Conservation (phyloP, 176 grass and related monocot genomes). For the Aegilops longissima region DNA sequence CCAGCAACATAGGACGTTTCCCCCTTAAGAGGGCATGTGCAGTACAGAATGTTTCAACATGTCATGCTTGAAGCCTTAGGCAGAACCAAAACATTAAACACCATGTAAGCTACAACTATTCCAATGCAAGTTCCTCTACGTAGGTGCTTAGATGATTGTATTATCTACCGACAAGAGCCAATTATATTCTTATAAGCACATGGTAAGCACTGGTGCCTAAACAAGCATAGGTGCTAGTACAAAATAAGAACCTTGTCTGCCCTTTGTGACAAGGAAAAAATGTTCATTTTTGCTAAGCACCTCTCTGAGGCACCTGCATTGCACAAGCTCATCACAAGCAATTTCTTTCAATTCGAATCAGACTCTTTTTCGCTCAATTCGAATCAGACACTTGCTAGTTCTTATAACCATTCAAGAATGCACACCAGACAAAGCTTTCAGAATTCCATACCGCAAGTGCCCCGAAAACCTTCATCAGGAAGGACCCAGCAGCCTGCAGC, state of each 20-base stretch:
- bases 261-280: neutral
- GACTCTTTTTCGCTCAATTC: neutral
- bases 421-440: neutral
- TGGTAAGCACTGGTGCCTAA: neutral
- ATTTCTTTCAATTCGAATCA: neutral
- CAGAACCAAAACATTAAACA: neutral
- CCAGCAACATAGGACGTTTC: neutral
- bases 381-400: neutral
- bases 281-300: neutral
- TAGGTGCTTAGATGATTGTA: neutral
- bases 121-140: neutral
- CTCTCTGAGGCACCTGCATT: neutral
- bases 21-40: neutral
- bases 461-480: slow-evolving; percentile 91
- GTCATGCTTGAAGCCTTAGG: neutral
- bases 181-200: neutral
- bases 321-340: neutral
- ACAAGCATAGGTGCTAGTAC: neutral
- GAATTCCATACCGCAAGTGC: slow-evolving; percentile 63
- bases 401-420: neutral
- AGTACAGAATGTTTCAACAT: neutral
- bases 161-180: neutral
- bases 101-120: neutral
- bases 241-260: neutral
- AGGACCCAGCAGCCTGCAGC: slow-evolving; percentile 79